phyloP scores from a whole-genome alignment of 345 rosid species.

The Gossypium longicalyx region DNA sequence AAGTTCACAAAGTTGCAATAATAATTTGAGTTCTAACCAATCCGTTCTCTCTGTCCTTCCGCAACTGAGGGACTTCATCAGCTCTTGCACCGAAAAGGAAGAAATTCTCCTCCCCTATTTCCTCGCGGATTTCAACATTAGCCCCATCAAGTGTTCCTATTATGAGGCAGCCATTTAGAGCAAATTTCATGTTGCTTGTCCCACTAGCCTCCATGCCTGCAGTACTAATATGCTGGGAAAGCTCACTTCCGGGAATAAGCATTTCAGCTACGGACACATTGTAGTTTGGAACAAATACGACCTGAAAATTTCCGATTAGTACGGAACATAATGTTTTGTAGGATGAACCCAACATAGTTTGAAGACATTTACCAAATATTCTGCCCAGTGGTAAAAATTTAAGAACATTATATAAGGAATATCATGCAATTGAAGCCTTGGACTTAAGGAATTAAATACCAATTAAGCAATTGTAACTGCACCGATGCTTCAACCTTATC shows the following conservation, averaged over 20 bases:
- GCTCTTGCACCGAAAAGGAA: slow-evolving; percentile 93
- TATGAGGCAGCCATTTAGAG: slow-evolving; percentile 93
- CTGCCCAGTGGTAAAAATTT: neutral
- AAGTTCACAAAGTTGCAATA: neutral
- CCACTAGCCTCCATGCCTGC: slow-evolving; percentile 99
- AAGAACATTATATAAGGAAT: neutral
- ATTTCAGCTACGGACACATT: slow-evolving; percentile 92
- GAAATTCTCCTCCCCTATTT: slow-evolving; percentile 84
- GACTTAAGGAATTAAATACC: no score
- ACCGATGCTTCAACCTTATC: neutral
- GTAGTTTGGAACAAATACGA: slow-evolving; percentile 96
- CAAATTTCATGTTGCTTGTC: slow-evolving; percentile 97
- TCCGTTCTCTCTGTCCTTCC: slow-evolving; percentile 85
- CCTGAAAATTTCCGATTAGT: slow-evolving; percentile 38
- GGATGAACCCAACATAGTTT: neutral
- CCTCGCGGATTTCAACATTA: slow-evolving; percentile 95
- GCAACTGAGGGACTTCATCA: slow-evolving; percentile 75
- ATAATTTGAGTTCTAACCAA: slow-evolving; percentile 39
- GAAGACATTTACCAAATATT: neutral
- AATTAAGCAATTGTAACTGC: no score
- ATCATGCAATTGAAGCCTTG: neutral
- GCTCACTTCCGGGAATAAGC: slow-evolving; percentile 96
- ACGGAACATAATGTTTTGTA: neutral
- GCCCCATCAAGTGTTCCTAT: slow-evolving; percentile 98
- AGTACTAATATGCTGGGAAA: slow-evolving; percentile 96